These are phyloP conservation scores for Blastomyces gilchristii DNA, from an alignment of 2,329 filamentous ascomycete species.

Conservation along the genomic window DNA sequence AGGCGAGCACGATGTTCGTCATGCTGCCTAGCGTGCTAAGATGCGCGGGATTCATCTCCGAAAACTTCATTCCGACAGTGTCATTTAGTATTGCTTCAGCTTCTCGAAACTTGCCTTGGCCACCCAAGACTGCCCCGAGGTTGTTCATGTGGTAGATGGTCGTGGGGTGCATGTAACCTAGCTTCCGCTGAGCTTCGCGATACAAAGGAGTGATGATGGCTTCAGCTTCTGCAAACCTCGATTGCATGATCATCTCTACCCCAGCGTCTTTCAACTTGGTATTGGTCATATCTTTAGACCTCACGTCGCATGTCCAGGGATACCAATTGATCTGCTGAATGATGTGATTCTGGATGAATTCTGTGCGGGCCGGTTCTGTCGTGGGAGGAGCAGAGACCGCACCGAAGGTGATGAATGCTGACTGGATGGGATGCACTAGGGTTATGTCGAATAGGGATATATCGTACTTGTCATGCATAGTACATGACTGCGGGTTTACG, in stretches of 20 bases:
- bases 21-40: not conserved
- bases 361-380: not conserved
- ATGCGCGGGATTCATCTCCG: not conserved
- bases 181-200: not conserved
- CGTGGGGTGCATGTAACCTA: not conserved
- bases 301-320: constrained; percentile 6
- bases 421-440: constrained; percentile 1
- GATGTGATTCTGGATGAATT: constrained; percentile 1
- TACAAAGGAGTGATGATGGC: constrained; percentile 1
- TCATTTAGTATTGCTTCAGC: constrained; percentile 2
- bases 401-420: constrained; percentile 1
- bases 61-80: constrained; percentile 1
- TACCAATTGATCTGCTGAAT: constrained; percentile 4
- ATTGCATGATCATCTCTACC: constrained; percentile 1
- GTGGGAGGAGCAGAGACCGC: not conserved
- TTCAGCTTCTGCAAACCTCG: not conserved
- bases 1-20: constrained; percentile 4
- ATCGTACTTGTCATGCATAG: not conserved
- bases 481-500: not conserved
- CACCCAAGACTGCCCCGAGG: not conserved
- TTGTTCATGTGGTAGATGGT: constrained; percentile 4
- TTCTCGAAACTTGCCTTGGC: constrained; percentile 1
- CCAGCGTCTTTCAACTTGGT: not conserved
- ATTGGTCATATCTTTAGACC: not conserved
- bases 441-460: not conserved